Evolutionary conservation across 352 stramenopile species (phyloP), one percentile per base, ranked within the genome.

Genomic region (Phytopythium chamaehyphon): DNA sequence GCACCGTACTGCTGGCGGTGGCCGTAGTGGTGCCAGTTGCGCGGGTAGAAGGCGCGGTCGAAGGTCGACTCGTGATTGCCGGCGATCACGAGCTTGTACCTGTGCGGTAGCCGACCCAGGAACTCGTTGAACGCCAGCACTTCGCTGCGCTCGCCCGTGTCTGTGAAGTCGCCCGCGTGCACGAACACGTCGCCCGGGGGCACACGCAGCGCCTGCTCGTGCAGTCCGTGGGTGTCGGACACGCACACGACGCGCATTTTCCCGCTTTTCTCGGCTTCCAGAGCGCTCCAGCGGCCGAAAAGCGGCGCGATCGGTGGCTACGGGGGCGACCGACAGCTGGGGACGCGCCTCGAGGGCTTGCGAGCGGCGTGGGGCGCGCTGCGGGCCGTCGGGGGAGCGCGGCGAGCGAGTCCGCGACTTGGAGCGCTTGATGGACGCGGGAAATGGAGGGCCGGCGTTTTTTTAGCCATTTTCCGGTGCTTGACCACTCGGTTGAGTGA

Each of bases 161-260:
- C 90, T 28, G 78, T 88, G 42, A 98, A 90, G 72, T 98, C 89
- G 19, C 79, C 79, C 42, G 95, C 88, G 44, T 95, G 86, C 24
- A 97, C 69, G 21, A 96, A 61, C 46, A 96, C 85, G 53, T 92
- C 83, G 54, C 94, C 79, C 40, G 73, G 59, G 0, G 83, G 76
- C n/a, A 90, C 68, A 8, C 59, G 76, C 72, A 98, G 68, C 36
- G 68, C 64, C 28, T 78, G 61, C 2, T 76, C 66, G 49, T 90
- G 81, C 33, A 86, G 68, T 35, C 72, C 74, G 53, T 92, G 81
- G 31, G 81, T 92, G 62, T 92, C 81, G 14, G 81, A 92, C 46
- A 90, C 67, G 55, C 73, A 85, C 23, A 90, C 81, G 9, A 92
- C 68, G 26, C 73, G 73, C 69, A 91, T 83, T 18, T 40, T 1